Percentiles rank a stretch among this genome's conserved stretches.
These are phyloP conservation scores for Fusarium penzigii DNA, from an alignment of 2,329 filamentous ascomycete genomes.

Conservation along the genomic window DNA sequence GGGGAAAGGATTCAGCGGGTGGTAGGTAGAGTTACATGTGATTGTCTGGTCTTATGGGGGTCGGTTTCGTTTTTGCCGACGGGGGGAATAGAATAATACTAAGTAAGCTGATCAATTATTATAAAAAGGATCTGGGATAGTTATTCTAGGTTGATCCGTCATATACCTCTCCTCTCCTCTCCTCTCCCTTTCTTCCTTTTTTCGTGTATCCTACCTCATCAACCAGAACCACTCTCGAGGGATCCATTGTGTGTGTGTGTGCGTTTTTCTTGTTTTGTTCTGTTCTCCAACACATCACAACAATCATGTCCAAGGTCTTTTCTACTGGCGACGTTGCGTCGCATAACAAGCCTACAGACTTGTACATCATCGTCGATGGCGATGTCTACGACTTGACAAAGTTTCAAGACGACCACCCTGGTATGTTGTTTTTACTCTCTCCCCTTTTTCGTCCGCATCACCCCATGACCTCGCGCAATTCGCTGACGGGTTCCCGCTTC, in stretches of 20 bases:
- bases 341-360: constrained; percentile 83
- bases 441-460: neutral
- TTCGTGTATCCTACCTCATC: neutral
- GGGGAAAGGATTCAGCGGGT: too few species aligned
- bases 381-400: constrained; percentile 95
- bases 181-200: neutral
- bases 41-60: too few species aligned
- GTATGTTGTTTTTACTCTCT: constrained; percentile 48
- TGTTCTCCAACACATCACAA: neutral
- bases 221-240: too few species aligned
- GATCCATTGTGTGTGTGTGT: neutral
- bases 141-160: neutral
- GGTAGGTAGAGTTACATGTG: too few species aligned
- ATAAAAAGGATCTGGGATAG: too few species aligned
- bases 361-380: constrained; percentile 90
- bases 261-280: neutral
- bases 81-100: too few species aligned
- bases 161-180: constrained; percentile 1
- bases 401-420: constrained; percentile 83
- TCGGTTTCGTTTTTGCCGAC: too few species aligned
- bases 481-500: too few species aligned
- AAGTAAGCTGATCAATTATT: too few species aligned
- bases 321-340: constrained; percentile 81
- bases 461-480: too few species aligned
- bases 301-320: constrained; percentile 82